These are phyloP conservation scores for Trypanosoma brucei DNA, from an alignment of 208 protist species.

Conservation along the genomic window DNA sequence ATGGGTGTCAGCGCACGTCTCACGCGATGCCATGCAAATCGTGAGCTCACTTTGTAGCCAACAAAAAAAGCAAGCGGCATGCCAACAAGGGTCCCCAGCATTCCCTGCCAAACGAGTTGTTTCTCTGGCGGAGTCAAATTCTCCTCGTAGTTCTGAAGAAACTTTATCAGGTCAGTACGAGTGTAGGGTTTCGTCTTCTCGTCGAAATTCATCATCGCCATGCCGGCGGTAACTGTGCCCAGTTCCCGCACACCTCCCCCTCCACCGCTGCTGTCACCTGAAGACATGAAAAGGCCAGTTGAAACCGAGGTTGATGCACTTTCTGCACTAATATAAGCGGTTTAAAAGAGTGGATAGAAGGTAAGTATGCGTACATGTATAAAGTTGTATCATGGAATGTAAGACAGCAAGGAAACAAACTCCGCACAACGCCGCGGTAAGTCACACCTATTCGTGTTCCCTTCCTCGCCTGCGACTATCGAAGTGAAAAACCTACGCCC, in stretches of 20 bases:
- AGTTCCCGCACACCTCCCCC: conserved; percentile 76
- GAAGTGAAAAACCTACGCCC: no score
- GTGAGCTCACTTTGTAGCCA: conserved; percentile 52
- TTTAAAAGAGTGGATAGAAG: not conserved
- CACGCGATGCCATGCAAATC: conserved; percentile 64
- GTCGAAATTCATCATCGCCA: conserved; percentile 84
- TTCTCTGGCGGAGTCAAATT: conserved; percentile 67
- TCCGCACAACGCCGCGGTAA: no score
- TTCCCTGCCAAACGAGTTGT: conserved; percentile 63
- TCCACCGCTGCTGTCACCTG: conserved; percentile 15
- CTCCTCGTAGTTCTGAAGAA: conserved; percentile 66
- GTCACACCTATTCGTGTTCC: no score
- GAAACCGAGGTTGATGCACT: no score
- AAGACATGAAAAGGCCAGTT: not conserved
- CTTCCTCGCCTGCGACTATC: no score
- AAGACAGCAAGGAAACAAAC: no score
- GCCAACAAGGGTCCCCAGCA: conserved; percentile 55
- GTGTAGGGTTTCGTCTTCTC: conserved; percentile 82
- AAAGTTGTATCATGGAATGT: no score
- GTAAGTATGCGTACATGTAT: no score
- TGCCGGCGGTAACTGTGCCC: conserved; percentile 79
- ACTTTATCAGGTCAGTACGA: conserved; percentile 63
- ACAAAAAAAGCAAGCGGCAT: conserved; percentile 51
- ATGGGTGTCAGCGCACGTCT: conserved; percentile 41
- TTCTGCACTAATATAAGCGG: not conserved